Conservation (phyloP, 177 flowering plant genomes). For the Tripterygium wilfordii region DNA sequence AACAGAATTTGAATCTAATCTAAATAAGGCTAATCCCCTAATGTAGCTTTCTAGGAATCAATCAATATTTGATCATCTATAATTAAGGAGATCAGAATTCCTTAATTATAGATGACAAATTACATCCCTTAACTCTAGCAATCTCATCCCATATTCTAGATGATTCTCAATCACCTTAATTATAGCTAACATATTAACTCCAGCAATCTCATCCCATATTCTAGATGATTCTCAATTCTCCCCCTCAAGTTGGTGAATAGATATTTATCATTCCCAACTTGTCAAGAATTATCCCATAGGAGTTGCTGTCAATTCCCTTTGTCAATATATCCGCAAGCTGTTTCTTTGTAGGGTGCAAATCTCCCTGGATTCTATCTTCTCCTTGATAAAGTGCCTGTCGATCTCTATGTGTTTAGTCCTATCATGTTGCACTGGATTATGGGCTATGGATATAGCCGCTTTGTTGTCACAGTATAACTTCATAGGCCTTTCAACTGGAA, state of each 20-base stretch:
- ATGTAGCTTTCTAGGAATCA: no score
- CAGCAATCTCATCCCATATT: no score
- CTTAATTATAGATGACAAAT: no score
- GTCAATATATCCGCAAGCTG: background rate
- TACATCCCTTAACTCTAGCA: no score
- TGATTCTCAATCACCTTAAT: no score
- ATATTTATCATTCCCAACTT: background rate
- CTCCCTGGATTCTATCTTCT: background rate
- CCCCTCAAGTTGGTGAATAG: background rate
- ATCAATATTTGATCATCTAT: no score
- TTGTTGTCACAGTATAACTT: background rate
- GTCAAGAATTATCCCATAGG: background rate
- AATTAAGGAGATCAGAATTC: no score
- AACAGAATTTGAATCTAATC: no score
- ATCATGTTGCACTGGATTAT: background rate
- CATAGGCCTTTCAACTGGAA: background rate
- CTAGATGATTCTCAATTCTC: no score
- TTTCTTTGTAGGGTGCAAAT: background rate
- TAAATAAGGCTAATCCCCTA: no score
- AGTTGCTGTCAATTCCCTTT: background rate
- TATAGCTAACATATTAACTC: no score
- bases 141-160: no score
- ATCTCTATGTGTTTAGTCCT: background rate
- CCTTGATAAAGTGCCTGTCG: background rate
- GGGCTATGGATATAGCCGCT: background rate